Conservation (phyloP, 2,329 filamentous ascomycete species). For the Fusarium poae region DNA sequence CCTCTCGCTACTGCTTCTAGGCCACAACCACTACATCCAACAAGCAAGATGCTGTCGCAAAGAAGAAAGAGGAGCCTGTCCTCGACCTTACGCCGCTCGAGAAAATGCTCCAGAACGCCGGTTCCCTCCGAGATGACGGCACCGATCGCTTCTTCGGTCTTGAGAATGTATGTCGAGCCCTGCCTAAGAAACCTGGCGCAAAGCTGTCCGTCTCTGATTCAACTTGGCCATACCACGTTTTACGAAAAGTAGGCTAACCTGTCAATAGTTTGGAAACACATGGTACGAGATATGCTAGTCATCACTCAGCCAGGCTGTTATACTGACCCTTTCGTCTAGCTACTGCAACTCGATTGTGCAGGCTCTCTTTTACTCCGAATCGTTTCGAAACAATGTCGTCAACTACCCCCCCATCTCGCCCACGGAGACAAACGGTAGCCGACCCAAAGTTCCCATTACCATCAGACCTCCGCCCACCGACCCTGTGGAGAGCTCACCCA, state of each 20-base stretch:
- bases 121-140: conserved; percentile 84
- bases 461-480: conserved; percentile 68
- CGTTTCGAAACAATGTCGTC: conserved; percentile 94
- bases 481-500: conserved; percentile 54
- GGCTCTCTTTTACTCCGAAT: conserved; percentile 93
- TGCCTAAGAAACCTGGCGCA: conserved; percentile 8
- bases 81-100: conserved; percentile 73
- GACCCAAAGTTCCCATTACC: conserved; percentile 70
- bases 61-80: conserved; percentile 70
- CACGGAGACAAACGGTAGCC: conserved; percentile 74
- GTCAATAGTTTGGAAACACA: conserved; percentile 89
- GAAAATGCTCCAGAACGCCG: conserved; percentile 85
- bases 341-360: conserved; percentile 99
- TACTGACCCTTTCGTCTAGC: conserved; percentile 62
- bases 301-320: conserved; percentile 1
- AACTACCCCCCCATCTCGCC: conserved; percentile 84
- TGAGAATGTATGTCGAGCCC: conserved; percentile 82
- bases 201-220: conserved; percentile 2
- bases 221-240: conserved; percentile 5
- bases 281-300: conserved; percentile 72
- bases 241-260: conserved; percentile 52
- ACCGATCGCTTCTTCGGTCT: conserved; percentile 99
- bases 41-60: conserved; percentile 62
- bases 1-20: conserved; percentile 52
- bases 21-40: conserved; percentile 57